A percentile compares a stretch with the other conserved stretches of the same genome.
Conservation (phyloP, 768 basidiomycete genomes). For the Boletus rubroflammeus region DNA sequence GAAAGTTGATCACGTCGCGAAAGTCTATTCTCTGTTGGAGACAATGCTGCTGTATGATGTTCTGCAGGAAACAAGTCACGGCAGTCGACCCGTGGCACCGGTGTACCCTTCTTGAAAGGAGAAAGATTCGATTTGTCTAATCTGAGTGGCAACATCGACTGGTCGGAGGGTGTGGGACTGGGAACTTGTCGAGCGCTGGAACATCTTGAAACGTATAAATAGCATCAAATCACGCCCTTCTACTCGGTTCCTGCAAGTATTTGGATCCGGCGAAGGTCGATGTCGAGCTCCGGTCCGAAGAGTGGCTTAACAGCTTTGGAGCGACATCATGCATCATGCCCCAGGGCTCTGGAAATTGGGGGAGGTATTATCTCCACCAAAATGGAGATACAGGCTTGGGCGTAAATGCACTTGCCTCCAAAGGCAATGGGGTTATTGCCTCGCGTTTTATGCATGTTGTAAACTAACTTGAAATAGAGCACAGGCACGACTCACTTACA, state of each 20-base stretch:
- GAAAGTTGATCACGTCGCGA: constrained; percentile 2
- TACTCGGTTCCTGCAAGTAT: not conserved
- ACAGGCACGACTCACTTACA: not conserved
- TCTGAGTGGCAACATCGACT: constrained; percentile 14
- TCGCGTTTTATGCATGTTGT: constrained; percentile 12
- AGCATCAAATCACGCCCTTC: not conserved
- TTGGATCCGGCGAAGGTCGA: not conserved
- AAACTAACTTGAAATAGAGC: constrained; percentile 1
- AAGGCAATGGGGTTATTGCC: not conserved
- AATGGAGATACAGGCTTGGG: constrained; percentile 4
- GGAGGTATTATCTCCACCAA: not conserved
- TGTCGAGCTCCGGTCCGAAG: not conserved
- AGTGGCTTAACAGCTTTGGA: not conserved
- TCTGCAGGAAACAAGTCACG: constrained; percentile 17
- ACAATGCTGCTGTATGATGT: not conserved
- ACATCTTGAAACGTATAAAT: constrained; percentile 6
- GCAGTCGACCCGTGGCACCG: constrained; percentile 19
- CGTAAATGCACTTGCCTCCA: constrained; percentile 1
- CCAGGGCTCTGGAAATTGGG: not conserved
- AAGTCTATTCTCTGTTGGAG: not conserved
- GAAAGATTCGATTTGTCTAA: constrained; percentile 12
- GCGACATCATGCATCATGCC: not conserved
- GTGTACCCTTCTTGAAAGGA: constrained; percentile 16
- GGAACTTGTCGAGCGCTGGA: constrained; percentile 1
- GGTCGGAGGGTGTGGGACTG: not conserved